phyloP scores from a whole-genome alignment of 768 basidiomycete species.

The Macrolepiota fuliginosa region DNA sequence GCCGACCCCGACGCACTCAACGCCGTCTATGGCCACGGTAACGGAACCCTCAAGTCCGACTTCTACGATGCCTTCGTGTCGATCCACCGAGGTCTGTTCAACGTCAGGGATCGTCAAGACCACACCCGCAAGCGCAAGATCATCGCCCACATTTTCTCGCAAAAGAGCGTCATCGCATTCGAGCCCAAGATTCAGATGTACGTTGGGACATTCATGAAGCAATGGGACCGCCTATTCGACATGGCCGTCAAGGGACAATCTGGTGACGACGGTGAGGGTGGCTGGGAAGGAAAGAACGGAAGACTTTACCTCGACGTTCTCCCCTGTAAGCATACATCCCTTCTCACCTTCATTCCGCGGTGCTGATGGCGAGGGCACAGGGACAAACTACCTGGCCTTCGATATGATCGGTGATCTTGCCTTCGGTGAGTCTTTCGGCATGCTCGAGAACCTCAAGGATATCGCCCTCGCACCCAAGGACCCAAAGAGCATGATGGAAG shows the following conservation, averaged over 20 bases:
- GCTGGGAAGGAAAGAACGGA: conserved; percentile 58
- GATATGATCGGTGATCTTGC: conserved; percentile 85
- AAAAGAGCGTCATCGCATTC: conserved; percentile 83
- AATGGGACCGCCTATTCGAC: conserved; percentile 77
- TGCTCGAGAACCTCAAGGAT: conserved; percentile 78
- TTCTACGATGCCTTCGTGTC: conserved; percentile 82
- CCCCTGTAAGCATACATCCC: conserved; percentile 52
- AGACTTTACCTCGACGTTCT: conserved; percentile 72
- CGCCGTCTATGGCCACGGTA: conserved; percentile 78
- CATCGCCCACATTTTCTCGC: conserved; percentile 80
- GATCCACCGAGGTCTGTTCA: conserved; percentile 72
- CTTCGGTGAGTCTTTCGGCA: conserved; percentile 89
- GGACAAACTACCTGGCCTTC: conserved; percentile 55
- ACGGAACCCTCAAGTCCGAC: conserved; percentile 73
- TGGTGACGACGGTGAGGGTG: conserved; percentile 59
- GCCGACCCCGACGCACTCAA: conserved; percentile 75
- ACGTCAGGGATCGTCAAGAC: conserved; percentile 73
- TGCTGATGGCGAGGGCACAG: conserved; percentile 21
- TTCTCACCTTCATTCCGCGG: conserved; percentile 11
- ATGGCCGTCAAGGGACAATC: conserved; percentile 51
- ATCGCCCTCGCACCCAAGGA: conserved; percentile 65
- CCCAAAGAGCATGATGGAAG: conserved; percentile 50
- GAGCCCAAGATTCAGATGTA: conserved; percentile 72
- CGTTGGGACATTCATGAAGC: conserved; percentile 55
- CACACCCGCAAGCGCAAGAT: conserved; percentile 92